These are phyloP conservation scores for Phaseolus lunatus DNA, from an alignment of 306 rosid species.

Conservation along the genomic window DNA sequence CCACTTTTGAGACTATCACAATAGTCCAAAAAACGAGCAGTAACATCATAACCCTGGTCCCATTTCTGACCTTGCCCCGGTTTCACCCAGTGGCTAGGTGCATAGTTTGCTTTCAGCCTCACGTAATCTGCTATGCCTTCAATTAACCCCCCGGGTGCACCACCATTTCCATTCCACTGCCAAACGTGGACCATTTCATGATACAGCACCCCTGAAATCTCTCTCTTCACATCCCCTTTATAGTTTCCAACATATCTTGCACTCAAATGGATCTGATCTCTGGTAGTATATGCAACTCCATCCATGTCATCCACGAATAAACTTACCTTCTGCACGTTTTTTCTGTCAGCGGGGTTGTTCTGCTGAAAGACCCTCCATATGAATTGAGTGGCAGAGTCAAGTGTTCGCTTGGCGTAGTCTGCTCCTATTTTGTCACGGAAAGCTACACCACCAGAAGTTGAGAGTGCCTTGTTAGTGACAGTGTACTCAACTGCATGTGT, in stretches of 20 bases:
- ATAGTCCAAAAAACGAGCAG: conserved; percentile 62
- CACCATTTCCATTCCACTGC: conserved; percentile 75
- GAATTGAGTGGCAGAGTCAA: conserved; percentile 45
- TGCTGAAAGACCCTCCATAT: conserved; percentile 44
- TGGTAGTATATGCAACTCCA: conserved; percentile 44
- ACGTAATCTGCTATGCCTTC: conserved; percentile 69
- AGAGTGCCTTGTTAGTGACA: conserved; percentile 50
- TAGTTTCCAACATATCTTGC: conserved; percentile 50
- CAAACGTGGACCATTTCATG: conserved; percentile 62
- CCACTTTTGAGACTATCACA: conserved; percentile 52
- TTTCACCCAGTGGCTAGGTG: conserved; percentile 44
- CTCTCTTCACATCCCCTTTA: conserved; percentile 51
- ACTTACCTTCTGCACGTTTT: conserved; percentile 28
- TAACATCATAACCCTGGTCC: conserved; percentile 64
- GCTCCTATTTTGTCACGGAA: conserved; percentile 51
- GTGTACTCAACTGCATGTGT: conserved; percentile 49
- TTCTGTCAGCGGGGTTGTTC: conserved; percentile 33
- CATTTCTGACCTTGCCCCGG: conserved; percentile 54
- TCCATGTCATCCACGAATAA: conserved; percentile 48
- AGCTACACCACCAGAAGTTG: conserved; percentile 53
- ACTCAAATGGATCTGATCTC: conserved; percentile 53
- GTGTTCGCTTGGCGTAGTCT: conserved; percentile 38
- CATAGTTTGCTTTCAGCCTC: conserved; percentile 56
- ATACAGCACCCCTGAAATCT: conserved; percentile 58
- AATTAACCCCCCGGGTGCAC: conserved; percentile 46